A percentile compares a stretch with the other conserved stretches of the same genome.
phyloP scores from a whole-genome alignment of 116 monocot genomes.

The Trichopus zeylanicus region DNA sequence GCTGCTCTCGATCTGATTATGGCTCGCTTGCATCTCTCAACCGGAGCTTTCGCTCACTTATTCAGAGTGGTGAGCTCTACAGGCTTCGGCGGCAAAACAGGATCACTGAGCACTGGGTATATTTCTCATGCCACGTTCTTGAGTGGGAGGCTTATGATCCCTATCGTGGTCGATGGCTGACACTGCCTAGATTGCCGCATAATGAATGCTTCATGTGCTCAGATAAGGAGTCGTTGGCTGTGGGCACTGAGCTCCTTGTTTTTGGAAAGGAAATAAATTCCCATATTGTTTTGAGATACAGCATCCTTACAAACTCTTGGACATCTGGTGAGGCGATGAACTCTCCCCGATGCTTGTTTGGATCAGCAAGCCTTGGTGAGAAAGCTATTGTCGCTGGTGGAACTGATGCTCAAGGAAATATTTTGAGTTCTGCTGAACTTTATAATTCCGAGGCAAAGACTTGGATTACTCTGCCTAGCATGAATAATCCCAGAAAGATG shows the following conservation, averaged over 20 bases:
- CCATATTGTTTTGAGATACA: constrained; percentile 62
- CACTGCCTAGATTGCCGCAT: constrained; percentile 67
- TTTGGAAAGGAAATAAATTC: constrained; percentile 67
- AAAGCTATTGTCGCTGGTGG: constrained; percentile 89
- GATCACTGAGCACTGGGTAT: constrained; percentile 79
- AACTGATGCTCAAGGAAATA: constrained; percentile 35
- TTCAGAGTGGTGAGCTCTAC: constrained; percentile 70
- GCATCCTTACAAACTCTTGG: constrained; percentile 81
- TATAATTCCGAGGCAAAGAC: constrained; percentile 70
- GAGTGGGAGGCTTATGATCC: constrained; percentile 94
- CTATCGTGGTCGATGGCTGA: constrained; percentile 52
- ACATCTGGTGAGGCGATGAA: constrained; percentile 67
- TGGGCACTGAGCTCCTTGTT: constrained; percentile 83
- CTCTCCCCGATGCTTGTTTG: constrained; percentile 79
- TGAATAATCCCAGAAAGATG: constrained; percentile 74
- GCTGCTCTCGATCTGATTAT: constrained; percentile 75
- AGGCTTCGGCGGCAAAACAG: constrained; percentile 40
- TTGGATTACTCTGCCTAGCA: constrained; percentile 70
- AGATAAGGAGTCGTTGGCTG: constrained; percentile 90
- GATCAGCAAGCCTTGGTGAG: constrained; percentile 82
- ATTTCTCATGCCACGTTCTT: constrained; percentile 70
- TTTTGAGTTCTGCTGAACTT: constrained; percentile 71
- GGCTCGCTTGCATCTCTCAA: constrained; percentile 61
- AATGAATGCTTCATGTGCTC: constrained; percentile 87
- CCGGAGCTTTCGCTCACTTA: constrained; percentile 52